Evolutionary conservation across 2,329 filamentous ascomycete genomes (phyloP).

Genomic region (Aspergillus arachidicola): DNA sequence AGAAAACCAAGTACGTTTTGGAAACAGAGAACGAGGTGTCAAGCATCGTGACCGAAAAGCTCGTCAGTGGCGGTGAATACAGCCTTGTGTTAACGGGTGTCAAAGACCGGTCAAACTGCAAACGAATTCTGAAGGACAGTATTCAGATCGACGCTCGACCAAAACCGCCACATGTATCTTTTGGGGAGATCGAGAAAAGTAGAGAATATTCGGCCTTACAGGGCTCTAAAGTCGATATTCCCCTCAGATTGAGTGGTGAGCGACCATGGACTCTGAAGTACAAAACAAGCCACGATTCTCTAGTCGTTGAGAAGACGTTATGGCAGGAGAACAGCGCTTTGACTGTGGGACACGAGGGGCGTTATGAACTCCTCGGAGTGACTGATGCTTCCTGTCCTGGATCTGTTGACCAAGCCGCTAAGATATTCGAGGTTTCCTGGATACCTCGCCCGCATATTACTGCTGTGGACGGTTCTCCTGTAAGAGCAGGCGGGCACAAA

Average conservation of each 20-base stretch:
- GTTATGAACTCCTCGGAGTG: constrained; percentile 78
- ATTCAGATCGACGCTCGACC: constrained; percentile 83
- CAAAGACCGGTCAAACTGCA: constrained; percentile 83
- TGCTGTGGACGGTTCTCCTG: constrained; percentile 52
- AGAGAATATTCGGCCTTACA: constrained; percentile 75
- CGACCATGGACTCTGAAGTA: constrained; percentile 82
- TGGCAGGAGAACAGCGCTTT: constrained; percentile 69
- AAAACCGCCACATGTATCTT: constrained; percentile 82
- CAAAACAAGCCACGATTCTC: constrained; percentile 59
- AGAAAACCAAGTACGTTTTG: constrained; percentile 69
- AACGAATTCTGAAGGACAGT: constrained; percentile 81
- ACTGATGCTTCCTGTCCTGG: constrained; percentile 81
- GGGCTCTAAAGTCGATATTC: constrained; percentile 71
- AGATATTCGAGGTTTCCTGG: constrained; percentile 80
- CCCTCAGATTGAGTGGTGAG: constrained; percentile 82
- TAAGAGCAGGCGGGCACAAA: constrained; percentile 60
- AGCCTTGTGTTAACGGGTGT: constrained; percentile 82
- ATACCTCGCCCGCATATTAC: constrained; percentile 75
- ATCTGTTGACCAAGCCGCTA: constrained; percentile 71
- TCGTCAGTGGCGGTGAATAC: constrained; percentile 86
- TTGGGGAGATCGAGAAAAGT: constrained; percentile 82
- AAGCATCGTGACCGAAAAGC: constrained; percentile 72
- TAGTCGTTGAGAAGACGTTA: constrained; percentile 52
- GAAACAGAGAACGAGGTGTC: constrained; percentile 65
- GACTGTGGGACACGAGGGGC: constrained; percentile 66